These are phyloP conservation scores for Globisporangium radiosum DNA, from an alignment of 352 stramenopile species.

Conservation along the genomic window DNA sequence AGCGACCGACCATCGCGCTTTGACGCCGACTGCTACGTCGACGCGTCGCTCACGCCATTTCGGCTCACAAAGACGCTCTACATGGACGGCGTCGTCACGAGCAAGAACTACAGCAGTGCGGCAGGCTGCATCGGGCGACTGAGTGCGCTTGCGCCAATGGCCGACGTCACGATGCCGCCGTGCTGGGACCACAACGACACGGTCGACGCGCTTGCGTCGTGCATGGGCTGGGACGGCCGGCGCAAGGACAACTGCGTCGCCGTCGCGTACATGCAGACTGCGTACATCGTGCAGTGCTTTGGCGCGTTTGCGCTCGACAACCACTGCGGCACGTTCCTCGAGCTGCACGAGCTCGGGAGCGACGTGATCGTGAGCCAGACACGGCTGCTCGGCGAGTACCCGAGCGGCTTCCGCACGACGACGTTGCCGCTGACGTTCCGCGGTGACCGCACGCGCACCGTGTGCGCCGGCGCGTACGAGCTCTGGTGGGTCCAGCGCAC, in stretches of 20 bases:
- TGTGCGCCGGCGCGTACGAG: conserved; percentile 73
- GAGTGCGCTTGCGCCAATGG: conserved; percentile 36
- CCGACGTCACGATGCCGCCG: conserved; percentile 45
- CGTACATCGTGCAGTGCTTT: conserved; percentile 70
- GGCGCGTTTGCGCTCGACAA: conserved; percentile 60
- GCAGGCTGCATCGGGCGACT: conserved; percentile 51
- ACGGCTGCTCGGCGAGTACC: conserved; percentile 59
- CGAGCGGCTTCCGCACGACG: conserved; percentile 67
- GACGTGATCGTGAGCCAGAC: conserved; percentile 71
- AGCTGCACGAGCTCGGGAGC: conserved; percentile 64
- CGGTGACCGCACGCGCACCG: conserved; percentile 48
- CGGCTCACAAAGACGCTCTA: conserved; percentile 54
- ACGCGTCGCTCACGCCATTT: conserved; percentile 38
- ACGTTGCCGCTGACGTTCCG: conserved; percentile 66
- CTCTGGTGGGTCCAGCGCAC: conserved; percentile 87
- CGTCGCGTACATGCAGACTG: conserved; percentile 76
- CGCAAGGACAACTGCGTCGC: conserved; percentile 55
- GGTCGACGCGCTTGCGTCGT: conserved; percentile 55
- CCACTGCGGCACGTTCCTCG: conserved; percentile 82
- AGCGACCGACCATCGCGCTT: conserved; percentile 64
- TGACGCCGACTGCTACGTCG: conserved; percentile 68
- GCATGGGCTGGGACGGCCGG: conserved; percentile 54
- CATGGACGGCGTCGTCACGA: conserved; percentile 28
- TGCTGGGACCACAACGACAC: conserved; percentile 85
- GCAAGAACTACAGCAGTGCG: conserved; percentile 46